Percentiles rank a stretch among this genome's conserved stretches.
Conservation (phyloP, 2,329 filamentous ascomycete genomes). For the Amylocarpus encephaloides region DNA sequence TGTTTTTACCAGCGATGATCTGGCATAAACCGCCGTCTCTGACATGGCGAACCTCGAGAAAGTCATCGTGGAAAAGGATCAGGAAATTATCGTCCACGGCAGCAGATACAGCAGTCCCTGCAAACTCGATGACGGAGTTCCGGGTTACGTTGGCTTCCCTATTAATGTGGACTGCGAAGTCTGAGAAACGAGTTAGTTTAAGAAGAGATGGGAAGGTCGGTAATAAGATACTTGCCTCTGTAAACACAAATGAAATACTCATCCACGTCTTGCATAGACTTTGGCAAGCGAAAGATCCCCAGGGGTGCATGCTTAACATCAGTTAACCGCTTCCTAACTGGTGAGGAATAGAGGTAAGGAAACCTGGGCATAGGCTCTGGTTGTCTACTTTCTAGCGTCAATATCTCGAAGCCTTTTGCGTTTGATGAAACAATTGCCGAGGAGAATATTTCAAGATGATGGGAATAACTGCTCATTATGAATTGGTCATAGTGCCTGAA, state of each 20-base stretch:
- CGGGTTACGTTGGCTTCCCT: neutral
- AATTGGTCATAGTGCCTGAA: too few relatives aligned
- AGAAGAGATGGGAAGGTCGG: neutral
- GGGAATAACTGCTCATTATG: too few relatives aligned
- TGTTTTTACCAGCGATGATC: neutral
- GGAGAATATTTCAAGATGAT: too few relatives aligned
- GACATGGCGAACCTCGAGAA: slow-evolving; percentile 2
- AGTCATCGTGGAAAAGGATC: slow-evolving; percentile 3
- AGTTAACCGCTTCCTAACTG: neutral
- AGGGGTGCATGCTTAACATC: neutral
- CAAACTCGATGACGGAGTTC: neutral
- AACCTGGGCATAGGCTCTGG: neutral
- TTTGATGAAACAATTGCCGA: too few relatives aligned
- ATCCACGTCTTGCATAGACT: neutral
- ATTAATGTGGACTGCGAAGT: neutral
- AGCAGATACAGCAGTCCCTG: neutral
- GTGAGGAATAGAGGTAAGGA: neutral
- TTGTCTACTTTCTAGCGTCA: neutral
- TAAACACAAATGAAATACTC: neutral
- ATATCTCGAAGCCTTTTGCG: neutral
- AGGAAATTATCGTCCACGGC: neutral
- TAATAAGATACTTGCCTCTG: neutral
- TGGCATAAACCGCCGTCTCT: neutral
- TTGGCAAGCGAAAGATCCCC: neutral
- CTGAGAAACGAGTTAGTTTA: neutral